These are phyloP conservation scores for Leptographium procerum DNA, from an alignment of 2,329 filamentous ascomycete species.

Conservation along the genomic window DNA sequence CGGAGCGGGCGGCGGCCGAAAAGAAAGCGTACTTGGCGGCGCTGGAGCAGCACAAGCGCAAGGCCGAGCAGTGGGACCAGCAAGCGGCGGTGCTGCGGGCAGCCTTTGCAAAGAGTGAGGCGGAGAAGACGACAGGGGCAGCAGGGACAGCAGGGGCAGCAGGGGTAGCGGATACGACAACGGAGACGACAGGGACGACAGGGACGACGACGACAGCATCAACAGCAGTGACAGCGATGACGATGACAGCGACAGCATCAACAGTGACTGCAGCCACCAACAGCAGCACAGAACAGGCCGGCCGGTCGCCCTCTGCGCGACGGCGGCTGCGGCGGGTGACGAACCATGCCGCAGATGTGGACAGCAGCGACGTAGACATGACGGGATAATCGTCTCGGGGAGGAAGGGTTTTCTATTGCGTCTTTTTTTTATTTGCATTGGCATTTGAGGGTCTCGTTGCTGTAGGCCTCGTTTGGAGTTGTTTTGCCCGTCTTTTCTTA, in stretches of 20 bases:
- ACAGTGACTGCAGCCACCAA: conserved; percentile 8
- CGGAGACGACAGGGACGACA: conserved; percentile 39
- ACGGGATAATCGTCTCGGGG: conserved; percentile 9
- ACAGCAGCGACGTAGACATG: conserved; percentile 21
- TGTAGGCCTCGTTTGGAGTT: no score
- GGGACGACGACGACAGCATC: conserved; percentile 17
- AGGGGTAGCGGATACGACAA: conserved; percentile 14
- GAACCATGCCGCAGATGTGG: background rate
- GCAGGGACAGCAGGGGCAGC: background rate
- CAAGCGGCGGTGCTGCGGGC: conserved; percentile 44
- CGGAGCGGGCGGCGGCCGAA: conserved; percentile 60
- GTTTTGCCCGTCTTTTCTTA: no score
- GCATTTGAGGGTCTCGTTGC: no score
- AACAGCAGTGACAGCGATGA: conserved; percentile 14
- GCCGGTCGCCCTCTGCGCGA: conserved; percentile 15
- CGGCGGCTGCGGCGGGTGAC: background rate
- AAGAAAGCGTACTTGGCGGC: conserved; percentile 53
- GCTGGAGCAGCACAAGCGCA: conserved; percentile 45
- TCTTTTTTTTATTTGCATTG: no score
- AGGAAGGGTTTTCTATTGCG: no score
- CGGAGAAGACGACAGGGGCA: conserved; percentile 38
- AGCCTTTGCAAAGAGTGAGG: conserved; percentile 31
- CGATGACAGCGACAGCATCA: background rate
- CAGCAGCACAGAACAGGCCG: conserved; percentile 17
- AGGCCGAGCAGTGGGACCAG: conserved; percentile 60